These are phyloP conservation scores for Exserohilum rostratum DNA, from an alignment of 2,329 filamentous ascomycete species.

Conservation along the genomic window DNA sequence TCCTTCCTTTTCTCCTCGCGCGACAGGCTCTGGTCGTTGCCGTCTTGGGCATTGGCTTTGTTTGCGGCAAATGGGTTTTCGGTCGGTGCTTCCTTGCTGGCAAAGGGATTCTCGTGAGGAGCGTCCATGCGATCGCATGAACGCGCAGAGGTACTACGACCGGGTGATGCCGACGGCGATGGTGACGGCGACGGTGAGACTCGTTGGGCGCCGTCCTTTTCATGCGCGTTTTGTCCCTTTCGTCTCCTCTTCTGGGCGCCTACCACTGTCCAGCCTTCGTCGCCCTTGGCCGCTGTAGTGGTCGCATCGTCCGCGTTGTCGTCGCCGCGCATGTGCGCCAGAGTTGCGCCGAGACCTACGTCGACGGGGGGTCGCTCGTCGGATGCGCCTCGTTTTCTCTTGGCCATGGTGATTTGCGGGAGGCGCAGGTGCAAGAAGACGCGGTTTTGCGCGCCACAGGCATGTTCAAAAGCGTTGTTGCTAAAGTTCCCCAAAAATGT, in stretches of 20 bases:
- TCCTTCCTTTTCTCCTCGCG: constrained; percentile 37
- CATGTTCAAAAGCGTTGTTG: background rate
- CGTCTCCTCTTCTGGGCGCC: constrained; percentile 32
- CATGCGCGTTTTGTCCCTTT: constrained; percentile 18
- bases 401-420: constrained; percentile 30
- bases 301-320: constrained; percentile 17
- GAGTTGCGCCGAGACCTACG: constrained; percentile 38
- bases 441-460: background rate
- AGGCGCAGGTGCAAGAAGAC: background rate
- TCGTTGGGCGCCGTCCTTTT: constrained; percentile 4
- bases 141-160: background rate
- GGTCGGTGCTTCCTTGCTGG: constrained; percentile 15
- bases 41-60: constrained; percentile 7
- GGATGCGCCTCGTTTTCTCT: constrained; percentile 37
- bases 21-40: constrained; percentile 8
- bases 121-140: constrained; percentile 1
- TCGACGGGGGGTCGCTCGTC: constrained; percentile 26
- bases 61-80: constrained; percentile 29
- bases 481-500: background rate
- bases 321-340: constrained; percentile 34
- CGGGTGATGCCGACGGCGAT: too few species aligned
- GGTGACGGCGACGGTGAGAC: constrained; percentile 9
- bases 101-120: constrained; percentile 24
- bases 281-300: constrained; percentile 17
- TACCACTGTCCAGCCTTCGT: constrained; percentile 40